Percentiles rank a stretch among this genome's conserved stretches.
These are phyloP conservation scores for Noccaea bulbosa DNA, from an alignment of 345 rosid genomes.

Conservation along the genomic window DNA sequence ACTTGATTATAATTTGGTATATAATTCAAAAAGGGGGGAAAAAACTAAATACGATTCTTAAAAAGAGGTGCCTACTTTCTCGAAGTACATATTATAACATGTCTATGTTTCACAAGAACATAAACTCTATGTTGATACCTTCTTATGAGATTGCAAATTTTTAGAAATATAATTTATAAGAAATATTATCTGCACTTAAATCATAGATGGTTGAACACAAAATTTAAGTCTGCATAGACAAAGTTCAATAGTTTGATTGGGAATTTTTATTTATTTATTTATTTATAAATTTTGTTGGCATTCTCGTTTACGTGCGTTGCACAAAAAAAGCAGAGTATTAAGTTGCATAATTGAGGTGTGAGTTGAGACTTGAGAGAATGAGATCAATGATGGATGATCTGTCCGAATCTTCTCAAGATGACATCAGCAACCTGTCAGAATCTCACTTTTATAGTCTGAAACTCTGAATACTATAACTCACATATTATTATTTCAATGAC, in stretches of 20 bases:
- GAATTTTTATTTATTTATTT: not conserved
- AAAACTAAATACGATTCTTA: no score
- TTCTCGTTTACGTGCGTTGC: slow-evolving; percentile 36
- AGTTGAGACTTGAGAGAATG: slow-evolving; percentile 22
- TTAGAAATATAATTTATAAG: no score
- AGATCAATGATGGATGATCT: slow-evolving; percentile 33
- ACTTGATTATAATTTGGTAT: no score
- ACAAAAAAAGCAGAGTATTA: slow-evolving; percentile 14
- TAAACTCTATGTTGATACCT: not conserved
- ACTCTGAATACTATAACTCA: not conserved
- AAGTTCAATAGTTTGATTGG: slow-evolving; percentile 10
- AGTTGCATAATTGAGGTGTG: slow-evolving; percentile 15
- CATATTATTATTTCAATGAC: not conserved
- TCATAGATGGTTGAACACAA: not conserved
- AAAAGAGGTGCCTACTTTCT: no score
- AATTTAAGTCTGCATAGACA: not conserved
- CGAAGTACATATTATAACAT: no score
- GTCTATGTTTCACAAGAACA: no score
- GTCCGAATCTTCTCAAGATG: slow-evolving; percentile 38
- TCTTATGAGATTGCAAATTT: not conserved
- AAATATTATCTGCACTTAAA: not conserved
- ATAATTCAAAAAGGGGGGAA: no score
- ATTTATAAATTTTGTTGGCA: not conserved
- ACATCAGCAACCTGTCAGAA: slow-evolving; percentile 39
- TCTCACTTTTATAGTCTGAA: slow-evolving; percentile 19